phyloP scores from a whole-genome alignment of 306 rosid genomes.

The Ammopiptanthus mongolicus region DNA sequence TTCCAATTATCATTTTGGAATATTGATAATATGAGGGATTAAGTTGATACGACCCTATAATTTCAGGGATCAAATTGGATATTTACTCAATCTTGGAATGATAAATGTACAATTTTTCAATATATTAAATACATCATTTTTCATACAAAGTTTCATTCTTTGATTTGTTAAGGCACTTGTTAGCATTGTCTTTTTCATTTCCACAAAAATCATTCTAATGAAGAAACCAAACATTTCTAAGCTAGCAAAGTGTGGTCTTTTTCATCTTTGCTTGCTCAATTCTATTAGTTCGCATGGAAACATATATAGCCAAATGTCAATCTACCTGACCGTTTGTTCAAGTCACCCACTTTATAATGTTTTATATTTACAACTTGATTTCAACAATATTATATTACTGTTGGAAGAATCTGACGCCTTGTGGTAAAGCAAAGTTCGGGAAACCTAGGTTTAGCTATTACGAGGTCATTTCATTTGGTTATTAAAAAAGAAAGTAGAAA shows the following conservation, averaged over 20 bases:
- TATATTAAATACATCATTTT: no score
- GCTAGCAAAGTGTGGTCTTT: not conserved
- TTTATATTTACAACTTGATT: not conserved
- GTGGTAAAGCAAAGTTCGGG: not conserved
- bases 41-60: no score
- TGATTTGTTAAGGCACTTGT: no score
- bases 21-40: no score
- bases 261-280: not conserved
- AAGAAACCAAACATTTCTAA: not conserved
- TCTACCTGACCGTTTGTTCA: conserved; percentile 12
- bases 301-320: conserved; percentile 8
- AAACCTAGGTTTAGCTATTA: conserved; percentile 5
- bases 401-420: conserved; percentile 9
- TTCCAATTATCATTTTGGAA: no score
- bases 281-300: not conserved
- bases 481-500: not conserved
- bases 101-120: no score
- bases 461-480: not conserved
- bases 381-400: not conserved
- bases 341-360: not conserved
- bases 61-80: no score
- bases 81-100: no score
- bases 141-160: no score
- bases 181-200: no score
- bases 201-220: no score